These are phyloP conservation scores for Suillus ampliporus DNA, from an alignment of 768 basidiomycete species.

Conservation along the genomic window DNA sequence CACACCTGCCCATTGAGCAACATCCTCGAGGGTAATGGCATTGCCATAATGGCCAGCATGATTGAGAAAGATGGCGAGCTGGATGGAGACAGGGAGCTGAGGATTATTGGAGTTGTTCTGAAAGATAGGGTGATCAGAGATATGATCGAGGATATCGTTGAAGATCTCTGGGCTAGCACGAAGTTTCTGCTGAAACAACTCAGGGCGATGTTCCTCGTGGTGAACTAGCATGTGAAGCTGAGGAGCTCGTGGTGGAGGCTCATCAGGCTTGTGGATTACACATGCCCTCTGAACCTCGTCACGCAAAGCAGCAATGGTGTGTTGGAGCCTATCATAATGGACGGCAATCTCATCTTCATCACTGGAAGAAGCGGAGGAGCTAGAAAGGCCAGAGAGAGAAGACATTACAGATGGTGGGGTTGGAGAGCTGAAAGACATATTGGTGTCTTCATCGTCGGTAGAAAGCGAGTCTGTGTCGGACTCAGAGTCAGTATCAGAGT, in stretches of 20 bases:
- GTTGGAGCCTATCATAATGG: too few relatives aligned
- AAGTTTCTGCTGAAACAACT: conserved; percentile 25
- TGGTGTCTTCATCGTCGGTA: too few relatives aligned
- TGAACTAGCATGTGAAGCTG: not conserved
- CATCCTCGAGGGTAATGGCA: conserved; percentile 16
- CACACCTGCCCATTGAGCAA: conserved; percentile 20
- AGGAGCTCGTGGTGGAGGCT: not conserved
- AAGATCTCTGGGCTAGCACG: conserved; percentile 33
- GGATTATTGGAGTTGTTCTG: conserved; percentile 13
- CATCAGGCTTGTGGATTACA: not conserved
- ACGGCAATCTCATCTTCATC: too few relatives aligned
- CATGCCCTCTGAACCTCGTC: too few relatives aligned
- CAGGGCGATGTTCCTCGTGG: not conserved
- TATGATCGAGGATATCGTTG: conserved; percentile 22
- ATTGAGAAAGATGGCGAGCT: conserved; percentile 5
- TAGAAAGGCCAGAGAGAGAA: too few relatives aligned
- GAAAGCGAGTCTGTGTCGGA: too few relatives aligned
- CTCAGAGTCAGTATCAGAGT: too few relatives aligned
- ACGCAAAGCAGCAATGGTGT: too few relatives aligned
- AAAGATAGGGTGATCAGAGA: conserved; percentile 20
- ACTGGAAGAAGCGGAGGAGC: too few relatives aligned
- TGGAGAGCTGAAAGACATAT: too few relatives aligned
- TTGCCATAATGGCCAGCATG: conserved; percentile 15
- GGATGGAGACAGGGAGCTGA: conserved; percentile 8
- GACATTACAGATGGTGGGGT: too few relatives aligned